These are phyloP conservation scores for Podila minutissima DNA, from an alignment of 192 early-diverging fungal genomes.

Conservation along the genomic window DNA sequence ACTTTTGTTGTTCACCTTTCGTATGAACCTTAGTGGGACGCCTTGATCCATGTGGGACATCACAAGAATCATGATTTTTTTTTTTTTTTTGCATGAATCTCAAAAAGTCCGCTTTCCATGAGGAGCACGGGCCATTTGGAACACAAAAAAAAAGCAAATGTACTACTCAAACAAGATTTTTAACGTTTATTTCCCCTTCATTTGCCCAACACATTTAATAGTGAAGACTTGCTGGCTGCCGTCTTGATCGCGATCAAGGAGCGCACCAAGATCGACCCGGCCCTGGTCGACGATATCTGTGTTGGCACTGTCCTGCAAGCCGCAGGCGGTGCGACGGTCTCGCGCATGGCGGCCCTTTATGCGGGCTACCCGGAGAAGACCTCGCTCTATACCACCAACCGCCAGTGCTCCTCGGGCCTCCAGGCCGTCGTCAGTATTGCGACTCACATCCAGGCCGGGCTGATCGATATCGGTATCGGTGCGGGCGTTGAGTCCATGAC, in stretches of 20 bases:
- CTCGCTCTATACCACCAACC: slow-evolving; percentile 85
- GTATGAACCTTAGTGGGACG: not conserved
- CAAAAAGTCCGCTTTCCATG: not conserved
- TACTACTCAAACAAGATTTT: not conserved
- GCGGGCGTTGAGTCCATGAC: slow-evolving; percentile 95
- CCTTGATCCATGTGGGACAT: not conserved
- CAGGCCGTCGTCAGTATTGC: slow-evolving; percentile 88
- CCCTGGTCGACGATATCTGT: slow-evolving; percentile 88
- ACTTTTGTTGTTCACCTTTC: not conserved
- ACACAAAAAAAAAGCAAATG: not conserved
- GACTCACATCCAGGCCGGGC: slow-evolving; percentile 80
- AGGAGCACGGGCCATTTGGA: too few species aligned
- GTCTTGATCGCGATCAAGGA: slow-evolving; percentile 79
- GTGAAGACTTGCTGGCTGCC: slow-evolving; percentile 76
- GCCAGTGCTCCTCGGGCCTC: slow-evolving; percentile 93
- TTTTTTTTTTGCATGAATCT: not conserved
- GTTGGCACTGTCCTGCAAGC: slow-evolving; percentile 91
- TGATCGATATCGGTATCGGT: slow-evolving; percentile 90
- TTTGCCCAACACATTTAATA: not conserved
- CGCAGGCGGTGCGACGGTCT: slow-evolving; percentile 85
- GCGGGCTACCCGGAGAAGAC: slow-evolving; percentile 86
- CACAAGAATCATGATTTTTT: not conserved
- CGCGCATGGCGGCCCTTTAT: slow-evolving; percentile 88
- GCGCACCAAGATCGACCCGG: slow-evolving; percentile 82
- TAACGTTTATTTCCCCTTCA: too few species aligned